Conservation (phyloP, 805 yeast species). For the Lachancea nothofagi region DNA sequence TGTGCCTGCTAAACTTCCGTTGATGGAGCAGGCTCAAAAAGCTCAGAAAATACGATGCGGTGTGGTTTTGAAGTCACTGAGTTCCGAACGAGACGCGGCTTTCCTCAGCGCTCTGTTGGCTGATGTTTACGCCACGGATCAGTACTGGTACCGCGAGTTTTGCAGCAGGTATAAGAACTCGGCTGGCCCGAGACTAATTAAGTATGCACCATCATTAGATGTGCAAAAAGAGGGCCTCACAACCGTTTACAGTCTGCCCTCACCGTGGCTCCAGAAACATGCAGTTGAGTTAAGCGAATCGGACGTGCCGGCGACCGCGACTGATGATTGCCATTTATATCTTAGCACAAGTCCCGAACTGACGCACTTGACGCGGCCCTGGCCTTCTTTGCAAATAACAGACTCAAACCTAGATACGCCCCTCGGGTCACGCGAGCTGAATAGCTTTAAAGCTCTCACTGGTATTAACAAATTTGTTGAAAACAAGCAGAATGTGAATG, state of each 20-base stretch:
- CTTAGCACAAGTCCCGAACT: constrained; percentile 9
- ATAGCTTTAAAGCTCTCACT: constrained; percentile 21
- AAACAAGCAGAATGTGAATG: constrained; percentile 27
- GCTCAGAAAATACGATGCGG: constrained; percentile 26
- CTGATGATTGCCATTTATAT: constrained; percentile 32
- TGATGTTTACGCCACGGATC: constrained; percentile 32
- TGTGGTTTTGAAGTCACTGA: constrained; percentile 18
- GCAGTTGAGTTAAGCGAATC: constrained; percentile 23
- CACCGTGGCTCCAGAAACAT: constrained; percentile 22
- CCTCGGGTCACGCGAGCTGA: constrained; percentile 19
- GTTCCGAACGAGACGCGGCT: constrained; percentile 13
- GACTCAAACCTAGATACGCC: constrained; percentile 6
- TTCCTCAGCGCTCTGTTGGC: constrained; percentile 28
- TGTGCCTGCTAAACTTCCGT: constrained; percentile 24
- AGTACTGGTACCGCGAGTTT: constrained; percentile 27
- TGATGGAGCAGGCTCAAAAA: constrained; percentile 12
- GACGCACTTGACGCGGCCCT: background rate
- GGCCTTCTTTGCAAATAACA: constrained; percentile 10
- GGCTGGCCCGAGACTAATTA: constrained; percentile 13
- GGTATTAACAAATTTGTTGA: constrained; percentile 22
- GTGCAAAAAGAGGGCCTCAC: constrained; percentile 8
- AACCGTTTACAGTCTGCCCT: constrained; percentile 22
- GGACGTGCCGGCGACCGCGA: background rate
- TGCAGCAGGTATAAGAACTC: constrained; percentile 12
- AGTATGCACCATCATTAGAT: constrained; percentile 21